phyloP scores from a whole-genome alignment of 2,329 filamentous ascomycete genomes.

The Hymenoscyphus scutula region DNA sequence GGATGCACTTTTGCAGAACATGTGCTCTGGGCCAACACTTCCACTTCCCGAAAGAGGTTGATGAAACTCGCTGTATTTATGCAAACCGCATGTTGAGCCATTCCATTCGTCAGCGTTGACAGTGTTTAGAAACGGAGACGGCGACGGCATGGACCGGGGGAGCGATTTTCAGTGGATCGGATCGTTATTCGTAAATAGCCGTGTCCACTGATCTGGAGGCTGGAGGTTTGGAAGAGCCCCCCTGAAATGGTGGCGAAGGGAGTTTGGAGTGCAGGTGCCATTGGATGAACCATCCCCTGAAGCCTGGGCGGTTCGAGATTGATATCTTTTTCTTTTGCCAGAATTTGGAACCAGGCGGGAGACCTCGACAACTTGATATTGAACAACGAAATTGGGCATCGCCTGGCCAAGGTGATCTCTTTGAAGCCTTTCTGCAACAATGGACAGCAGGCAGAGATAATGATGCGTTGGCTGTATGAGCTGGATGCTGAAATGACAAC shows the following conservation, averaged over 20 bases:
- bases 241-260: not conserved
- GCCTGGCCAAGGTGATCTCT: not conserved
- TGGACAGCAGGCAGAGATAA: not conserved
- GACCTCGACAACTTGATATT: not conserved
- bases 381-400: not conserved
- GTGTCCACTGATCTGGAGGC: not conserved
- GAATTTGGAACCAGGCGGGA: not conserved
- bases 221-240: not conserved
- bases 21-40: not conserved
- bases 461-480: constrained; percentile 2
- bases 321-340: not conserved
- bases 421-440: not conserved
- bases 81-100: not conserved
- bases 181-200: not conserved
- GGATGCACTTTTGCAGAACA: not conserved
- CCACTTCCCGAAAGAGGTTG: not conserved
- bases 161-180: not conserved
- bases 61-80: not conserved
- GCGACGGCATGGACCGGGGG: not conserved
- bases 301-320: not conserved
- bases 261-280: not conserved
- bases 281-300: not conserved
- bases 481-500: not conserved
- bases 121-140: not conserved
- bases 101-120: not conserved